Evolutionary conservation across 148 eudicot genomes (phyloP).

Genomic region (Simmondsia chinensis): DNA sequence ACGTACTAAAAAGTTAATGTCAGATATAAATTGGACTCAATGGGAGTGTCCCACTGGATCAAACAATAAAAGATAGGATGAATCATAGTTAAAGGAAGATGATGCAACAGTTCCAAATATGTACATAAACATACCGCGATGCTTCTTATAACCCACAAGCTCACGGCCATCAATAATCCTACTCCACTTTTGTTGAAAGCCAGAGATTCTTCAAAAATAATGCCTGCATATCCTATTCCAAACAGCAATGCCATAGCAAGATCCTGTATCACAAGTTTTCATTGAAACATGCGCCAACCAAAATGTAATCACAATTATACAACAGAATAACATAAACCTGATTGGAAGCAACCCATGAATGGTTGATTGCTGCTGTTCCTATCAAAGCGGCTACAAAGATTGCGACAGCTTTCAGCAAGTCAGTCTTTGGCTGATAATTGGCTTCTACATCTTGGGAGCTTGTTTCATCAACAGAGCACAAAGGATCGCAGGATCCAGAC

Average conservation of each 20-base stretch:
- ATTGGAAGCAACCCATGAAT: constrained; percentile 91
- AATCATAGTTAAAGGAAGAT: not conserved
- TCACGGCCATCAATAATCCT: constrained; percentile 89
- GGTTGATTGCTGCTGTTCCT: constrained; percentile 79
- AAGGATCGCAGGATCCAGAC: constrained; percentile 76
- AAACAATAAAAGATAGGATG: too few relatives aligned
- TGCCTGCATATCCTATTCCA: constrained; percentile 86
- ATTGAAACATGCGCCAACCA: not conserved
- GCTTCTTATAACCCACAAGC: constrained; percentile 88
- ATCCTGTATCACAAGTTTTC: constrained; percentile 43
- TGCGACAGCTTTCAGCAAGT: constrained; percentile 77
- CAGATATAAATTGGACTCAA: too few relatives aligned
- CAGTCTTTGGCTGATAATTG: constrained; percentile 67
- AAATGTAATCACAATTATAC: constrained; percentile 1
- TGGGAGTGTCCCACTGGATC: too few relatives aligned
- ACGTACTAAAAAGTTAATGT: not conserved
- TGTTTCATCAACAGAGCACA: constrained; percentile 75
- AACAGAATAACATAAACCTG: constrained; percentile 40
- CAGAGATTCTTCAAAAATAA: constrained; percentile 90
- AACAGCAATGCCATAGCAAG: constrained; percentile 84
- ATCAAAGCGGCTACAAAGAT: constrained; percentile 65
- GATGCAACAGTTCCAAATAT: not conserved
- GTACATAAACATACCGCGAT: constrained; percentile 55
- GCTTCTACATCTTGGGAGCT: constrained; percentile 59
- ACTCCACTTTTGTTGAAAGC: constrained; percentile 99